Percentiles rank a stretch among this genome's conserved stretches.
phyloP scores from a whole-genome alignment of 2,329 filamentous ascomycete genomes.

The Ophiocordyceps sinensis region DNA sequence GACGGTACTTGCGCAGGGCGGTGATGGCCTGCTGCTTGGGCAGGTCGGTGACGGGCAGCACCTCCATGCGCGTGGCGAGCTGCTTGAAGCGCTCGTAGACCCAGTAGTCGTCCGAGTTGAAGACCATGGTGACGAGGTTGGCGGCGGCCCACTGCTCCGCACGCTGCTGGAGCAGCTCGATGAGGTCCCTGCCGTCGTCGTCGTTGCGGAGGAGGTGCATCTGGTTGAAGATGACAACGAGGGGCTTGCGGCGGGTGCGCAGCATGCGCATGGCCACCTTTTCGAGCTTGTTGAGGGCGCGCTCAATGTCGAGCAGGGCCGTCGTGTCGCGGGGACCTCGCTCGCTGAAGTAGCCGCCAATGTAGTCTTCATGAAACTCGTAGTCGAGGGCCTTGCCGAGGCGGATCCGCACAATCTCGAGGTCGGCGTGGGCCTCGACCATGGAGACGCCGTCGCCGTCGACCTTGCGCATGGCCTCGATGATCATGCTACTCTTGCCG shows the following conservation, averaged over 20 bases:
- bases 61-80: conserved; percentile 87
- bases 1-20: conserved; percentile 68
- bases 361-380: conserved; percentile 96
- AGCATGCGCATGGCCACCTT: conserved; percentile 75
- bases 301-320: conserved; percentile 85
- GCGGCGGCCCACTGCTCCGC: conserved; percentile 94
- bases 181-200: conserved; percentile 79
- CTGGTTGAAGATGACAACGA: conserved; percentile 91
- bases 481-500: conserved; percentile 89
- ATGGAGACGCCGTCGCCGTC: conserved; percentile 82
- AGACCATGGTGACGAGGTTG: conserved; percentile 79
- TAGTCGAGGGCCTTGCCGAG: conserved; percentile 91
- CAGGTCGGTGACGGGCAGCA: conserved; percentile 73
- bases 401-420: conserved; percentile 87
- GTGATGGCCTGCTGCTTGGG: conserved; percentile 62
- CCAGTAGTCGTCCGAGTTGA: conserved; percentile 98
- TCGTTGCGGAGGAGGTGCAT: conserved; percentile 85
- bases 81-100: conserved; percentile 90
- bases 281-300: conserved; percentile 93
- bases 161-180: conserved; percentile 88
- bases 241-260: conserved; percentile 45
- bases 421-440: conserved; percentile 90
- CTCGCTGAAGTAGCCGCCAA: conserved; percentile 91
- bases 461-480: conserved; percentile 89
- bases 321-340: conserved; percentile 83